phyloP scores from a whole-genome alignment of 805 yeast genomes.

The Teunomyces stri region DNA sequence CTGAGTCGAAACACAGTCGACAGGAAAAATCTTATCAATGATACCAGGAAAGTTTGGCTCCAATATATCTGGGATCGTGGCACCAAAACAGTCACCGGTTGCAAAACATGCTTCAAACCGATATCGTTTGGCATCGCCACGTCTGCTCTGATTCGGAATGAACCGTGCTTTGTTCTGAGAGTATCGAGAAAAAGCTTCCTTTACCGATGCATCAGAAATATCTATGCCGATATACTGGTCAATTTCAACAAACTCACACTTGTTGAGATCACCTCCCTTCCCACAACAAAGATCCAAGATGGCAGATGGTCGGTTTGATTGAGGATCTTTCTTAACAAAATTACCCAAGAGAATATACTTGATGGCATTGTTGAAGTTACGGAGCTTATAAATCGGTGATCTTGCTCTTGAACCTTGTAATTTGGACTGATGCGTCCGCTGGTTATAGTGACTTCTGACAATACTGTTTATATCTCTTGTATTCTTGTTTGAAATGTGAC shows the following conservation, averaged over 20 bases:
- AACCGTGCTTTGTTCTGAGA: conserved; percentile 46
- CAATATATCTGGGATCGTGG: conserved; percentile 64
- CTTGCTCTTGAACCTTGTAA: conserved; percentile 56
- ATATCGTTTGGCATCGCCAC: conserved; percentile 42
- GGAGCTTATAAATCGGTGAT: conserved; percentile 81
- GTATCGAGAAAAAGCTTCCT: conserved; percentile 80
- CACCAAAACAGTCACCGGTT: conserved; percentile 88
- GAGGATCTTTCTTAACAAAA: conserved; percentile 42
- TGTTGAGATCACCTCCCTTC: conserved; percentile 94
- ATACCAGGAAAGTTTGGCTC: conserved; percentile 58
- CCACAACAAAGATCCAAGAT: conserved; percentile 93
- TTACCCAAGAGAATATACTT: conserved; percentile 82
- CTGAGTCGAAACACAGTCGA: conserved; percentile 86
- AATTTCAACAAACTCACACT: conserved; percentile 75
- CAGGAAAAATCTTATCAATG: conserved; percentile 66
- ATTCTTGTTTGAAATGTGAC: conserved; percentile 32
- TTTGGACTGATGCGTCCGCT: conserved; percentile 69
- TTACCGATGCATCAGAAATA: conserved; percentile 82
- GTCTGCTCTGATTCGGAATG: conserved; percentile 18
- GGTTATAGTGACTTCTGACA: conserved; percentile 83
- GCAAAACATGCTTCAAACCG: conserved; percentile 81
- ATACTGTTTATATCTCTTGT: conserved; percentile 55
- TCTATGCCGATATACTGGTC: conserved; percentile 87
- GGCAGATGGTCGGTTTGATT: conserved; percentile 29
- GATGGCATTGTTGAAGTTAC: conserved; percentile 89